Percentiles rank a stretch among this genome's conserved stretches.
Evolutionary conservation across 2,329 filamentous ascomycete genomes (phyloP).

Genomic region (Ceratocystis harringtonii): DNA sequence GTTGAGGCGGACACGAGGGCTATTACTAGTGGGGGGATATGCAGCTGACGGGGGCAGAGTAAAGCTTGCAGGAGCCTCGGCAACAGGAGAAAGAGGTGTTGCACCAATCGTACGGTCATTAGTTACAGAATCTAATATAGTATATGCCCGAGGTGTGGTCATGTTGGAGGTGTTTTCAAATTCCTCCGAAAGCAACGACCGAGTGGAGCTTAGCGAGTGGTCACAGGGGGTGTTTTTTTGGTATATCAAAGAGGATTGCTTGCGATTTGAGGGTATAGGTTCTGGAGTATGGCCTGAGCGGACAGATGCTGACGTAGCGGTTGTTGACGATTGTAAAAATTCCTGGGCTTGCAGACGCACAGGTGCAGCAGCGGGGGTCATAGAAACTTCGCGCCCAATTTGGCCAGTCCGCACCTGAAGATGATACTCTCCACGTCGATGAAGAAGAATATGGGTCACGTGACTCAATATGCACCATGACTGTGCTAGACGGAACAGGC

Average conservation of each 20-base stretch:
- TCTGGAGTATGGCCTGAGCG: not conserved
- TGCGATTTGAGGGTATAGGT: not conserved
- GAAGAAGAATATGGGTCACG: conserved; percentile 39
- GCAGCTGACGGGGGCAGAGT: conserved; percentile 33
- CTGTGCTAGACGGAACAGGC: conserved; percentile 45
- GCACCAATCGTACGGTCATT: conserved; percentile 20
- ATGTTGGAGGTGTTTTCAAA: conserved; percentile 49
- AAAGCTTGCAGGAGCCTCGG: conserved; percentile 36
- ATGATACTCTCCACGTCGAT: conserved; percentile 42
- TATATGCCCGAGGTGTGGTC: conserved; percentile 42
- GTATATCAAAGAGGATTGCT: not conserved
- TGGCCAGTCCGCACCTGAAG: conserved; percentile 29
- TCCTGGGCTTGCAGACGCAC: not conserved
- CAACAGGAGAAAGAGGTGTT: conserved; percentile 32
- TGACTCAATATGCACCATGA: conserved; percentile 48
- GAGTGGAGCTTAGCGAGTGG: conserved; percentile 20
- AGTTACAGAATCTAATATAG: conserved; percentile 28
- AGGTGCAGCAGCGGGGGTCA: conserved; percentile 14
- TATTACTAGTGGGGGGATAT: conserved; percentile 26
- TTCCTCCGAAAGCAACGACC: conserved; percentile 39
- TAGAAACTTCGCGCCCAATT: conserved; percentile 2
- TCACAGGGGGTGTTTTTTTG: not conserved
- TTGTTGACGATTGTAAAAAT: not conserved
- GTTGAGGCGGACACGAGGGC: conserved; percentile 32
- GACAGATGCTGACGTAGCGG: not conserved